Base-by-base conservation (phyloP, 805 yeast species). In the Wickerhamomyces kurtzmanii region DNA sequence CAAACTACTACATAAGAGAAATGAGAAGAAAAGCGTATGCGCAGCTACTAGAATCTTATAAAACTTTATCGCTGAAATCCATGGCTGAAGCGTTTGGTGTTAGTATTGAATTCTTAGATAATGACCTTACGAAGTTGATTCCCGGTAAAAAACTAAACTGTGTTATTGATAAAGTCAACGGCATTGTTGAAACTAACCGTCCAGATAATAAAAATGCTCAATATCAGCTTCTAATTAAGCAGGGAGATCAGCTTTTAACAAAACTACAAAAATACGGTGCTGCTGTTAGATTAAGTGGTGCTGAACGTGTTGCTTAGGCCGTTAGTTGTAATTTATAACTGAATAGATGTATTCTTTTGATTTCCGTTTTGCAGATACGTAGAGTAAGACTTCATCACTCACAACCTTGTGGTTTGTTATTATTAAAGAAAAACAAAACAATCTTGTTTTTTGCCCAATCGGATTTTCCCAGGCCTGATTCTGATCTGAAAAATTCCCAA, bases 211-310 rank as follows among this genome's bases (percentile, higher is more conserved):
- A 91, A 59, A 89, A 91, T 51, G 81, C 84, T 31, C 97, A 89
- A 58, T 91, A 87, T 55, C 94, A 86, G 51, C 55, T 65, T 37
- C 68, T 91, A 46, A 76, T 91, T 45, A 86, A 84, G 55, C 93
- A 80, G 51, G 97, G 98, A 37, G 98, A 91, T 49, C 74, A 77
- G 3, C 65, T 91, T 45, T 71, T 91, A 51, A 89, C 98, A 12
- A 91, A 89, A 55, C 68, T 91, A 49, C 98, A 91, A 55, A 91
- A 87, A 55, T 91, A 89, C 45, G 94, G 95, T 26, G 96, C 97
- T 24, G 96, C 96, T 14, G 97, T 91, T 27, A 82, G 93, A 53
- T 68, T 91, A 45, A 80, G 93, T 48, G 96, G 97, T 26, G 82
- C 94, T 16, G 96, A 86, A 50, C 68, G 75, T 41, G 75, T 70